Conservation (phyloP, 495 filamentous ascomycete species). For the Podospora conica region DNA sequence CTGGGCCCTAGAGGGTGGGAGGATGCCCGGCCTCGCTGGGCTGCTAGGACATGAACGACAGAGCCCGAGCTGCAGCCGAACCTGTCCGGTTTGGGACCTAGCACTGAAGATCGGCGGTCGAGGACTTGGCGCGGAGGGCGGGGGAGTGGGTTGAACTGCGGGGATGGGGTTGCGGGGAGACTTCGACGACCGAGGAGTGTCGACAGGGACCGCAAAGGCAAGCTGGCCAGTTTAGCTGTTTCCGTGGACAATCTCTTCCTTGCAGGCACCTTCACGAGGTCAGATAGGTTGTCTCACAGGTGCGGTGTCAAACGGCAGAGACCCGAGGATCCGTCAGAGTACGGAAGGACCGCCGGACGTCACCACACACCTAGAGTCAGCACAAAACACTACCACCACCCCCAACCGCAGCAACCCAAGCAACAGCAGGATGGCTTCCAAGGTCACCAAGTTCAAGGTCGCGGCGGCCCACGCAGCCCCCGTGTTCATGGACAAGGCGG, state of each 20-base stretch:
- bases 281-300: too few species aligned
- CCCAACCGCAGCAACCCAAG: background rate
- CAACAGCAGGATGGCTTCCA: background rate
- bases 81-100: background rate
- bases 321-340: background rate
- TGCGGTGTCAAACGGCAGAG: background rate
- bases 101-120: background rate
- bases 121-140: background rate
- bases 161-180: background rate
- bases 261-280: too few species aligned
- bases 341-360: background rate
- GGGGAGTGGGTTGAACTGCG: background rate
- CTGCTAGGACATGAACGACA: too few species aligned
- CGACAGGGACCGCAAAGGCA: background rate
- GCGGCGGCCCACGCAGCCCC: conserved; percentile 32
- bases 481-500: conserved; percentile 32
- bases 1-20: background rate
- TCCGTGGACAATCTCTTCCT: too few species aligned
- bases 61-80: background rate
- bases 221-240: too few species aligned
- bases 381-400: background rate
- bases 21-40: background rate
- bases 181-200: background rate
- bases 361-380: background rate
- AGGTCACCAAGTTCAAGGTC: conserved; percentile 25